Base-by-base conservation (phyloP, 495 filamentous ascomycete species). In the Beverwykella pulmonaria region DNA sequence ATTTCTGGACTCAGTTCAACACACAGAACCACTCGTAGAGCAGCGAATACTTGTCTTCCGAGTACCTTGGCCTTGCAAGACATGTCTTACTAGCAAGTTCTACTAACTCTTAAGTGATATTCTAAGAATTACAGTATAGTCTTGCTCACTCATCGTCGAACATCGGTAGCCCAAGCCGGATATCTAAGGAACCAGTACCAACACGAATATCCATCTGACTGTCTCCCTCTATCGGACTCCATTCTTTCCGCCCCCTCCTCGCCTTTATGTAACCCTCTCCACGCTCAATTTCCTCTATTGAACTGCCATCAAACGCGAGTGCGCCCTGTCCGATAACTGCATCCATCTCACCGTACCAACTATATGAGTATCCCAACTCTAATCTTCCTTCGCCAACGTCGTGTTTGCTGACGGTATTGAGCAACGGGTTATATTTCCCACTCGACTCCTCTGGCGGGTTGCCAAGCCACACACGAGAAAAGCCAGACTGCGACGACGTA, bases 371-470 rank as follows among this genome's bases (percentile, higher is more conserved):
- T 29, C 4, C n/a, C 49, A 63, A 23, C 20, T 32, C 2, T 20
- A 63, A 26, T 26, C 20, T 46, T 27, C 60, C 60, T 29, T 54
- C 50, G 7, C 50, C 60, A 29, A 63, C 60, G 14, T 41, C 29
- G 27, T 63, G 60, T 32, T 55, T 20, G 49, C 60, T 63, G 32
- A 54, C 34, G 46, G 60, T 63, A 26, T 63, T 63, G 60, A 63
- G 60, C 1, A 63, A 34, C 36, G 60, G 60, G 39, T 63, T 63
- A 30, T 54, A 63, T 29, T 54, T 41, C 20, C 22, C 19, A 54
- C 39, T 49, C 17, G 49, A 54, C 25, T 63, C 20, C 2, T 44
- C 20, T 20, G n/a, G 30, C 27, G 50, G 49, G 47, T 46, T 22
- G 20, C 8, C 27, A 29, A 63, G 32, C 2, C 12, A 7, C 49